phyloP scores from a whole-genome alignment of 2,329 filamentous ascomycete genomes.

The Capronia epimyces region DNA sequence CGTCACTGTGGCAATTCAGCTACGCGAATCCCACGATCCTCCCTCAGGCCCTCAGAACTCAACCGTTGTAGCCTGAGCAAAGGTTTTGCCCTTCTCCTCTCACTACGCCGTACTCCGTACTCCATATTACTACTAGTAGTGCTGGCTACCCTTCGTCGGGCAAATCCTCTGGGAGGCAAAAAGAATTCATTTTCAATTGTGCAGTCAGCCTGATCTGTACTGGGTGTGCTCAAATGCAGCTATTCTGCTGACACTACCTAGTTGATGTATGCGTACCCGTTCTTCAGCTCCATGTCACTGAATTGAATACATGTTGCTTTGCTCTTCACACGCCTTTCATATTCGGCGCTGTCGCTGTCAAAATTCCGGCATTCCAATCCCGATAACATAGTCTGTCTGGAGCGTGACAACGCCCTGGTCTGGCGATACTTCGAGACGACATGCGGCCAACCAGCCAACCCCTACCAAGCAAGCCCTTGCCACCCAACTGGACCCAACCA shows the following conservation, averaged over 20 bases:
- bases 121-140: no score
- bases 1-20: no score
- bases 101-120: no score
- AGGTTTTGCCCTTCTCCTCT: no score
- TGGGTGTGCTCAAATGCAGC: constrained; percentile 8
- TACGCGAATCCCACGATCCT: no score
- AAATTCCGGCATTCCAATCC: constrained; percentile 5
- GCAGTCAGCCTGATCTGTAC: constrained; percentile 6
- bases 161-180: not conserved
- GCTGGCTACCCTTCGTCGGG: not conserved
- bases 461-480: constrained; percentile 6
- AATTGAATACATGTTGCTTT: constrained; percentile 11
- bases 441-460: constrained; percentile 16
- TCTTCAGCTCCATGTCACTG: constrained; percentile 8
- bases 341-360: not conserved
- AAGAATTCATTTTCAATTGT: not conserved
- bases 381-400: constrained; percentile 9
- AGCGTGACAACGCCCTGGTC: constrained; percentile 1
- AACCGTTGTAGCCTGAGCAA: no score
- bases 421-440: constrained; percentile 22
- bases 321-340: constrained; percentile 3
- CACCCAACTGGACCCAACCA: constrained; percentile 17
- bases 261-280: constrained; percentile 10
- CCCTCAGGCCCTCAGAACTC: no score
- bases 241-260: constrained; percentile 16